Percentiles rank a stretch among this genome's conserved stretches.
phyloP scores from a whole-genome alignment of 192 early-diverging fungal species.

The Thoreauomyces humboldtii region DNA sequence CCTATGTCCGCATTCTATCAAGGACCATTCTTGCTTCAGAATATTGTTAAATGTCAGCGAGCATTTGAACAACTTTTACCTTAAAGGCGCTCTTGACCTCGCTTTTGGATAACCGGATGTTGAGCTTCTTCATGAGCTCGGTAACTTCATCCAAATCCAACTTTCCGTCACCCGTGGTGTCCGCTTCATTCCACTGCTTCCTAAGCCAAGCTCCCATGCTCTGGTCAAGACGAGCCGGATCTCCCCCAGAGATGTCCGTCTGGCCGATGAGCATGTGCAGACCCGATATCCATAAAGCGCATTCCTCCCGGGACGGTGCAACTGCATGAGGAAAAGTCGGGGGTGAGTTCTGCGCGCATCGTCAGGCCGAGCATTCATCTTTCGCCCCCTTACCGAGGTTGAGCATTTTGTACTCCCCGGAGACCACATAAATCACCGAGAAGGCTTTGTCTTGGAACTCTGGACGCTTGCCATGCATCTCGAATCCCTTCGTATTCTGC shows the following conservation, averaged over 20 bases:
- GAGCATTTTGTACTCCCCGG: conserved; percentile 50
- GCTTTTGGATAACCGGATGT: conserved; percentile 60
- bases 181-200: conserved; percentile 43
- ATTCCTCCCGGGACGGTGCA: conserved; percentile 39
- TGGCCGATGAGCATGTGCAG: conserved; percentile 50
- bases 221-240: conserved; percentile 12
- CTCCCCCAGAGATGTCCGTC: conserved; percentile 21
- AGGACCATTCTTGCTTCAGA: no score
- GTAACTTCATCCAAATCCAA: conserved; percentile 51
- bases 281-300: conserved; percentile 45
- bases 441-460: conserved; percentile 49
- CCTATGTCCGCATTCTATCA: conserved; percentile 50
- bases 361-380: not conserved
- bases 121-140: conserved; percentile 50
- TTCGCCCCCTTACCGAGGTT: conserved; percentile 38
- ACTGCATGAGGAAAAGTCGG: no score
- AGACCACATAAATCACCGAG: conserved; percentile 46
- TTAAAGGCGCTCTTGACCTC: conserved; percentile 63
- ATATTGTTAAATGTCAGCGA: not conserved
- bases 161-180: conserved; percentile 23
- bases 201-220: conserved; percentile 40
- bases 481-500: conserved; percentile 54
- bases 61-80: no score
- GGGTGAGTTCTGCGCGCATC: not conserved
- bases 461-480: conserved; percentile 41